A percentile compares a stretch with the other conserved stretches of the same genome.
These are phyloP conservation scores for Capsicum baccatum DNA, from an alignment of 257 asterid species.

Conservation along the genomic window DNA sequence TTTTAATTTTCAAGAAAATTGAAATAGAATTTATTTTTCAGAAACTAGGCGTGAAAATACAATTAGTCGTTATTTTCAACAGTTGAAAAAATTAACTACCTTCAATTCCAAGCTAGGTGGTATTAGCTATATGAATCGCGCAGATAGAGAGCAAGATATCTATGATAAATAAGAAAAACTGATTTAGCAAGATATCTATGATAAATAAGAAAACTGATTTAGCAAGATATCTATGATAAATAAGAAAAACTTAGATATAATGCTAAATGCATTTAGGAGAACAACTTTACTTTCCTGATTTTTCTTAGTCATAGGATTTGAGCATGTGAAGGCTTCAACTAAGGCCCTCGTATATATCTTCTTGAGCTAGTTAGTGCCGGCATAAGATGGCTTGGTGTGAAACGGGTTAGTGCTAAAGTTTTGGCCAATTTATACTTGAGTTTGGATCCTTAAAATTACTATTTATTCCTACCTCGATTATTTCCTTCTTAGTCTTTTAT, in stretches of 20 bases:
- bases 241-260: background rate
- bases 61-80: background rate
- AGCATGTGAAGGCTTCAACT: constrained; percentile 4
- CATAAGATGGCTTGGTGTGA: background rate
- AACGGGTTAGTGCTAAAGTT: background rate
- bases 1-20: background rate
- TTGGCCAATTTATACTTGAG: background rate
- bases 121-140: background rate
- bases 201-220: background rate
- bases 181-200: background rate
- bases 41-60: background rate
- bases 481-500: background rate
- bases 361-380: background rate
- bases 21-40: background rate
- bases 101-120: background rate
- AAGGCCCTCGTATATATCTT: background rate
- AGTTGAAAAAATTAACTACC: background rate
- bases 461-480: background rate
- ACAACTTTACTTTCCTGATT: background rate
- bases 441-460: constrained; percentile 19
- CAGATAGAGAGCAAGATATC: background rate
- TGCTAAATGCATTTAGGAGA: background rate
- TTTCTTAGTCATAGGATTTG: constrained; percentile 5
- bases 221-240: background rate
- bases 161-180: background rate